Evolutionary conservation across 2,329 filamentous ascomycete species (phyloP).

Genomic region (Raffaelea deltoideospora): DNA sequence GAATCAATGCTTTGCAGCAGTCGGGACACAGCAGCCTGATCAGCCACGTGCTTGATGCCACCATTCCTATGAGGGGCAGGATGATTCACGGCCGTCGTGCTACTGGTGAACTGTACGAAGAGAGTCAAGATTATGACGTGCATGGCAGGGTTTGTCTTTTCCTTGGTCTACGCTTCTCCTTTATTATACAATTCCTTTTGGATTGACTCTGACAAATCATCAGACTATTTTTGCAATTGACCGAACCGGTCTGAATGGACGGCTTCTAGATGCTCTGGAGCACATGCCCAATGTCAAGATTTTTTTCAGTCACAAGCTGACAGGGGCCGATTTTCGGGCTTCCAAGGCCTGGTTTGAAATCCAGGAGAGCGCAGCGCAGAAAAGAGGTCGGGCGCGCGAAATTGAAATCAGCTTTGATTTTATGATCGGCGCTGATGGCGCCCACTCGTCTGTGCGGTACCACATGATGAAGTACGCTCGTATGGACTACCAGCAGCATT

Average conservation of each 20-base stretch:
- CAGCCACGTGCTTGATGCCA: slow-evolving; percentile 56
- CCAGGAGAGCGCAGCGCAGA: slow-evolving; percentile 17
- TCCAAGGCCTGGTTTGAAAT: slow-evolving; percentile 80
- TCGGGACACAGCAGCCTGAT: slow-evolving; percentile 53
- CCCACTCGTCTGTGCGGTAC: slow-evolving; percentile 79
- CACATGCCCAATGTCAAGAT: slow-evolving; percentile 77
- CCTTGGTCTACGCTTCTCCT: not conserved
- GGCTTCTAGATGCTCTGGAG: slow-evolving; percentile 70
- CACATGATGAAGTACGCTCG: slow-evolving; percentile 91
- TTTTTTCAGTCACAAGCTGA: slow-evolving; percentile 87
- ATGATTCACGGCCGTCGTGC: slow-evolving; percentile 76
- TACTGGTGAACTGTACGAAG: slow-evolving; percentile 54
- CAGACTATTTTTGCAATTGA: slow-evolving; percentile 79
- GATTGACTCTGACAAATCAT: not conserved
- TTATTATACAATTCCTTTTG: not conserved
- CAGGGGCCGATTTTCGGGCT: slow-evolving; percentile 67
- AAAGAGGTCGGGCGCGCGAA: slow-evolving; percentile 41
- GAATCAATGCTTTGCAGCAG: slow-evolving; percentile 72
- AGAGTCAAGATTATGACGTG: slow-evolving; percentile 78
- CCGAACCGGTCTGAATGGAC: slow-evolving; percentile 66
- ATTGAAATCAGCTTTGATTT: slow-evolving; percentile 81
- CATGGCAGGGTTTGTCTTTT: slow-evolving; percentile 57
- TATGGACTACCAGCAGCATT: slow-evolving; percentile 85
- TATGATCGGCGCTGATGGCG: slow-evolving; percentile 87
- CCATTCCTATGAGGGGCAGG: slow-evolving; percentile 85